Base-by-base conservation (phyloP, 257 asterid genomes). In the Nemophila menziesii region DNA sequence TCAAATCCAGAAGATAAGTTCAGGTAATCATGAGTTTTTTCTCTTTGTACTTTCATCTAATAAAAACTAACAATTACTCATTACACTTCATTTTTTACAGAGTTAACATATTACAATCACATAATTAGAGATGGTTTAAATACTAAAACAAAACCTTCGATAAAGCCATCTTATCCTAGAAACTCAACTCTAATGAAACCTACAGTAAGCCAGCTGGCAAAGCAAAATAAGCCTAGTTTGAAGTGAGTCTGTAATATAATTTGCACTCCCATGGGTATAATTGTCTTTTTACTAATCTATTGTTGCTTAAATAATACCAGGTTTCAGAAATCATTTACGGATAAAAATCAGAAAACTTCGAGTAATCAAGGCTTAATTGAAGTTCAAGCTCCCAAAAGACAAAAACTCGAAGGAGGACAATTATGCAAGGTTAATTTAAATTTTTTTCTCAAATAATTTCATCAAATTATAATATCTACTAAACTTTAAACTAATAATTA, bases 111-210 rank as follows among this genome's bases (percentile, higher is more conserved):
- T 66, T 57, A 67, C 63, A 68, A 78, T 68, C 76, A 62, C 48
- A 67, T 52, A 59, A 52, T 13, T 48, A 70, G 65, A 52, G 63
- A 57, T 57, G 50, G 47, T 56, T 49, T 72, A 42, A 67, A 60
- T 44, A 55, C 55, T 59, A 83, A 67, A 66, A 48, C 62, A 22
- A 78, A 70, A 64, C 53, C 26, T 38, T 26, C 69, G 4, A 52
- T 21, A 56, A 85, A 85, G 68, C 70, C 83, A 38, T 54, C 63
- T 21, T 57, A 46, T 41, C 72, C 85, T 16, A 85, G 86, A 74
- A 58, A 64, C 41, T 90, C 99, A 46, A 90, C 99, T 33, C 82
- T 90, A 24, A 79, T 90, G 98, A 90, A 79, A 63, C 98, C 98
- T 49, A 90, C 98, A 20, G 92, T 64, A 27, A 85, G 99, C 67